Evolutionary conservation across 208 protist species (phyloP).

Genomic region (Leishmania guyanensis): DNA sequence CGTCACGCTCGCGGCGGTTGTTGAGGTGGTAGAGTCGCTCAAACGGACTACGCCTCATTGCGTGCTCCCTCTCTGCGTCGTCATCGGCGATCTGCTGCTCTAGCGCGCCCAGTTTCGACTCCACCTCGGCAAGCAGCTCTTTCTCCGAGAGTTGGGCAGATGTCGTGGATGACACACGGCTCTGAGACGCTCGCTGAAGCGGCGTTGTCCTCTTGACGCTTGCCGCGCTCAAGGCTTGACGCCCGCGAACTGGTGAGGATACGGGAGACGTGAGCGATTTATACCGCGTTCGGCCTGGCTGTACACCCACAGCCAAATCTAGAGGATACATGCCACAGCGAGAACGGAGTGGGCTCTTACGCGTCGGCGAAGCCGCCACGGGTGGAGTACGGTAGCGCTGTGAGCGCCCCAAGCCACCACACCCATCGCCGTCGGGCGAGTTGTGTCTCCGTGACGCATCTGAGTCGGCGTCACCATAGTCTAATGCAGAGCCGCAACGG

Average conservation of each 20-base stretch:
- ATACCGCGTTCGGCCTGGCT: background rate
- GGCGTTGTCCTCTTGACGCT: background rate
- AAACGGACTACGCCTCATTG: slow-evolving; percentile 58
- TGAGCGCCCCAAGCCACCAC: slow-evolving; percentile 4
- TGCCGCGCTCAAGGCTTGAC: background rate
- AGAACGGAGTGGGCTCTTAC: background rate
- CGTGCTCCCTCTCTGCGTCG: slow-evolving; percentile 35
- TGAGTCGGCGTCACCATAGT: slow-evolving; percentile 22
- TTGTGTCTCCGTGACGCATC: background rate
- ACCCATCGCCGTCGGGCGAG: background rate
- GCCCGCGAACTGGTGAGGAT: slow-evolving; percentile 1
- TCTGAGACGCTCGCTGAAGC: slow-evolving; percentile 4
- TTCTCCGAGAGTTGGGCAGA: slow-evolving; percentile 23
- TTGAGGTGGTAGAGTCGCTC: slow-evolving; percentile 85
- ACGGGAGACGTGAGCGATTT: background rate
- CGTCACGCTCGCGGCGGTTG: slow-evolving; percentile 76
- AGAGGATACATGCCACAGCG: background rate
- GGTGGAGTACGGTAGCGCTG: slow-evolving; percentile 2
- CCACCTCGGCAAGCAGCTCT: slow-evolving; percentile 48
- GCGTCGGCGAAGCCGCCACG: background rate
- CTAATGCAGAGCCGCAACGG: background rate
- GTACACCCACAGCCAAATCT: background rate
- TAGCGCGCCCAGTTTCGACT: slow-evolving; percentile 46
- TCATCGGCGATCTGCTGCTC: slow-evolving; percentile 40
- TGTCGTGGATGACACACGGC: slow-evolving; percentile 4